Evolutionary conservation across 768 basidiomycete species (phyloP), one percentile per base, ranked within the genome.

Genomic region (Naganishia vaughanmartiniae): DNA sequence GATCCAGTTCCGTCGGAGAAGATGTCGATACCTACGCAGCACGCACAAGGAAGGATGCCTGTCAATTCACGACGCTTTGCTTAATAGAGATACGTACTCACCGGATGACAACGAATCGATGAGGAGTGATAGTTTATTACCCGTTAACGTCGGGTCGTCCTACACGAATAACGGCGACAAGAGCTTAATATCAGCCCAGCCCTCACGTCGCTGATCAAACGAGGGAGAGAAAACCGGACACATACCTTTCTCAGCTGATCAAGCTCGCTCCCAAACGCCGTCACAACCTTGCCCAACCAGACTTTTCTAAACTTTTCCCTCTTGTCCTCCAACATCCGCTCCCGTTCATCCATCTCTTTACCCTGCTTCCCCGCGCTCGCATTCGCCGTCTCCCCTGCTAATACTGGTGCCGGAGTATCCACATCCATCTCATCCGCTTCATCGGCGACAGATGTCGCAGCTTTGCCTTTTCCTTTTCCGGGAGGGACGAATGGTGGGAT

Each of bases 241-340:
- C 15, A 33, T 65, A 73, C 72, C 72, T 73, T 58, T 54, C 72
- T 54, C 31, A 73, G 56, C 57, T 67, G 65, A 24, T 73, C 72
- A 31, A 73, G 58, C 17, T 73, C 72, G 6, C 54, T 54, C 21
- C 69, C 72, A 57, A 73, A 73, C n/a, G 72, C 72, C 46, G 66
- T 39, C 31, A 73, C 72, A 26, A 73, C 70, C 57, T 73, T 73
- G 65, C 72, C 66, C 72, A 73, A 39, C 66, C 75, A 76, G 58
- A 76, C 11, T 56, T 78, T 58, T 70, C 78, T 65, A 63, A 77
- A 69, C 66, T 53, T 65, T 31, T 68, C 71, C 48, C 71, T 39
- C 53, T 55, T 54, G 10, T 66, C 60, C 17, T 68, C 65, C 46
- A 53, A n/a, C n/a, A 19, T 54, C 54, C 42, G 58, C 67, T 67